A percentile compares a stretch with the other conserved stretches of the same genome.
phyloP scores from a whole-genome alignment of 768 basidiomycete species.

The Leccinellum luteum region DNA sequence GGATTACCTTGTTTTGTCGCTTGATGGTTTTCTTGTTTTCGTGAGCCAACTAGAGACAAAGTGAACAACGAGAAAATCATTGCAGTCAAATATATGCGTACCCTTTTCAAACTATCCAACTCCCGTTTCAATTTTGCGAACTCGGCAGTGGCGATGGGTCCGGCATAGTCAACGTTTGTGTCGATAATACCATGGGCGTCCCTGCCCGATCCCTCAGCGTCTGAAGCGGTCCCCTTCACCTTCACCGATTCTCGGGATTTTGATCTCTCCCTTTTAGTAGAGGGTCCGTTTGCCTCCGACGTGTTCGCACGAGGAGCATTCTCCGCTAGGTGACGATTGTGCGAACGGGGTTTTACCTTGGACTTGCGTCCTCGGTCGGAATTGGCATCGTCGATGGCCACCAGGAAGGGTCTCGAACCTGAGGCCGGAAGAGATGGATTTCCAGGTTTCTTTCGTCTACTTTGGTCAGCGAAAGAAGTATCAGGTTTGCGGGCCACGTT shows the following conservation, averaged over 20 bases:
- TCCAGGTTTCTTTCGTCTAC: constrained; percentile 32
- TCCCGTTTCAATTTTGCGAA: constrained; percentile 57
- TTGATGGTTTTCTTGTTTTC: constrained; percentile 50
- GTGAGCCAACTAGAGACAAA: constrained; percentile 30
- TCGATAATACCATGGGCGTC: constrained; percentile 19
- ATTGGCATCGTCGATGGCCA: constrained; percentile 26
- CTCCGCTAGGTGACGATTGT: constrained; percentile 22
- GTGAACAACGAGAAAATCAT: constrained; percentile 3
- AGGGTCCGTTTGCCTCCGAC: not conserved
- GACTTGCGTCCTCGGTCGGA: constrained; percentile 33
- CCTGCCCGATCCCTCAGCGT: constrained; percentile 26
- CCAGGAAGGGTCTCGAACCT: constrained; percentile 25
- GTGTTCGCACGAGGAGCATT: constrained; percentile 13
- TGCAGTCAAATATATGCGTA: constrained; percentile 11
- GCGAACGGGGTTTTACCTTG: constrained; percentile 27
- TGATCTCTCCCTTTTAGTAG: constrained; percentile 33
- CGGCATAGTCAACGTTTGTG: constrained; percentile 23
- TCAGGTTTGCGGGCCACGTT: constrained; percentile 21
- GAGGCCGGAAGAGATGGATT: constrained; percentile 14
- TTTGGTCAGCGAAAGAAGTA: constrained; percentile 18
- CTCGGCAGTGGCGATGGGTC: constrained; percentile 45
- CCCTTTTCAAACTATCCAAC: constrained; percentile 52
- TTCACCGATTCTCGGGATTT: constrained; percentile 34
- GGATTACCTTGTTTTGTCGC: constrained; percentile 56
- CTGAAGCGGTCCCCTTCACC: constrained; percentile 27